Conservation (phyloP, 768 basidiomycete genomes). For the Leucocoprinus birnbaumii region DNA sequence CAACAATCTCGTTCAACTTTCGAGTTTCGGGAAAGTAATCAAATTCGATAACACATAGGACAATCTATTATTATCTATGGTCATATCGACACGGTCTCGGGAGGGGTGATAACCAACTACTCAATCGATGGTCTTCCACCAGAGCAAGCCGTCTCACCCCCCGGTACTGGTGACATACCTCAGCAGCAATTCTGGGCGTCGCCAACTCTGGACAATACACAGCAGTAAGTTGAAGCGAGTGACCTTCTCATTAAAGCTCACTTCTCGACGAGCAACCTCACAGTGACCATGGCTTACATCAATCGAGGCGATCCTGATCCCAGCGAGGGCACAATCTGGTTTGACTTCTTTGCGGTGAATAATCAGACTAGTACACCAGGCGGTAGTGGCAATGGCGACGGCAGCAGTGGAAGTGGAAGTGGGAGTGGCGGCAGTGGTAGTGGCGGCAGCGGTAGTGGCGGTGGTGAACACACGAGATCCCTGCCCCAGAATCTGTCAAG, state of each 20-base stretch:
- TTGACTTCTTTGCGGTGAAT: conserved; percentile 34
- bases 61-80: conserved; percentile 31
- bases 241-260: background rate
- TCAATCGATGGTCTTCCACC: conserved; percentile 27
- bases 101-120: conserved; percentile 32
- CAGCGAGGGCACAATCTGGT: conserved; percentile 39
- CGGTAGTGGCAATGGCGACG: too few relatives aligned
- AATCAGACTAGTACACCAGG: too few relatives aligned
- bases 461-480: background rate
- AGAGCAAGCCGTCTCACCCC: conserved; percentile 21
- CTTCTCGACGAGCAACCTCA: conserved; percentile 22
- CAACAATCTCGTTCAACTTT: background rate
- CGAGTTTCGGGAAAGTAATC: too few relatives aligned
- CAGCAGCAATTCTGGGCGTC: conserved; percentile 36
- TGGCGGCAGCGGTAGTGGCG: too few relatives aligned
- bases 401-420: too few relatives aligned
- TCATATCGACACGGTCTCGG: conserved; percentile 30
- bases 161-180: conserved; percentile 24
- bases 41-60: conserved; percentile 19
- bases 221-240: conserved; percentile 35
- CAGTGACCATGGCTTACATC: conserved; percentile 31
- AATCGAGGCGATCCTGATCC: conserved; percentile 20
- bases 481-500: conserved; percentile 11
- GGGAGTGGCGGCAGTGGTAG: too few relatives aligned
- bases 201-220: conserved; percentile 16